Evolutionary conservation across 2,329 filamentous ascomycete species (phyloP), one percentile per base, ranked within the genome.

Genomic region (Ceratocystis cacaofunesta): DNA sequence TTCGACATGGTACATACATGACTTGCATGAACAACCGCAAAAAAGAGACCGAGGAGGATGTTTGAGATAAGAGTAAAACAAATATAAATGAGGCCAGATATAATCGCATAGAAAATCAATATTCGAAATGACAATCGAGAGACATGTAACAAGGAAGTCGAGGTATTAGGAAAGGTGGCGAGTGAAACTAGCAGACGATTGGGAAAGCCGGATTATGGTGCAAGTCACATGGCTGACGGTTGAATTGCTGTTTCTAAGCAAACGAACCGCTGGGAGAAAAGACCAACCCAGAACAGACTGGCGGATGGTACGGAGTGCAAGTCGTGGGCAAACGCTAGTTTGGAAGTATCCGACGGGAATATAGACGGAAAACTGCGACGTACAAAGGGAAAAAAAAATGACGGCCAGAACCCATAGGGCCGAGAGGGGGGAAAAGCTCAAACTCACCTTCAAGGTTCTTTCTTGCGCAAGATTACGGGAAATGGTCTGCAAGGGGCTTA

Each of bases 381-480:
- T 28, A 57, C n/a, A 15, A 30, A 32, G 30, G 7, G 5, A 4
- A 30, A 30, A 30, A 15, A 28, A 15, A 32, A 10, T 15, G 22
- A 22, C 46, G 46, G 19, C 44, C 17, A 25, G 8, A 55, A 30
- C 19, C 19, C 25, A 32, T 19, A 50, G 46, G 8, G 46, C 36
- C 36, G 36, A 41, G 36, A 41, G 36, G 36, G 32, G 32, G 8
- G 36, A 12, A 25, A 50, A 50, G 22, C 46, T 50, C 46, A 60
- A 61, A 65, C 64, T 65, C 19, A 65, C 64, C 64, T 61, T 57
- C 64, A 62, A 30, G 55, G 64, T 65, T 65, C 58, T 55, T 65
- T 65, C 58, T 55, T 50, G 58, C 52, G 15, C 52, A 30, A 46
- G 62, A 52, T 22, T 28, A 28, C 28, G 25, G 10, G 36, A 41